These are phyloP conservation scores for Boletus tylopilopsis DNA, from an alignment of 768 basidiomycete genomes.

Conservation along the genomic window DNA sequence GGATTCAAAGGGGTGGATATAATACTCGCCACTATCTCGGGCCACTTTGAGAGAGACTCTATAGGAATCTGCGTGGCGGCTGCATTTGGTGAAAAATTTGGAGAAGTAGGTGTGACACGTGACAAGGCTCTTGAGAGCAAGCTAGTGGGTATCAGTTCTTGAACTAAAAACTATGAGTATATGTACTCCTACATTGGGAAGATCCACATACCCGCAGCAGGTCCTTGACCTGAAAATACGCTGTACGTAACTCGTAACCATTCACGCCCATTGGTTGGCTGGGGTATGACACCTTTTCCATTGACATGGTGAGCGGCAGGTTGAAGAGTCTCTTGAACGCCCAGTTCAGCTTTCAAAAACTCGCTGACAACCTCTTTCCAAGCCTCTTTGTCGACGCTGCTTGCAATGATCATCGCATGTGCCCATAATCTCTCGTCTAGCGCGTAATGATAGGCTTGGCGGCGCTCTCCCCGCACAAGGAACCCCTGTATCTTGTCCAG, in stretches of 20 bases:
- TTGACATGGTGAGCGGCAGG: constrained; percentile 10
- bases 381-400: constrained; percentile 86
- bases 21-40: constrained; percentile 82
- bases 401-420: constrained; percentile 93
- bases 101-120: constrained; percentile 56
- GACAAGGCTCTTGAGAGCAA: constrained; percentile 39
- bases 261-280: constrained; percentile 54
- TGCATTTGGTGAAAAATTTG: constrained; percentile 52
- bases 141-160: constrained; percentile 65
- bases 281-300: constrained; percentile 19
- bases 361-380: constrained; percentile 91
- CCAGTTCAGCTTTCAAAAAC: constrained; percentile 77
- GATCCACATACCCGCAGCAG: constrained; percentile 54
- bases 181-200: background rate
- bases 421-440: constrained; percentile 89
- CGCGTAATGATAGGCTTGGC: constrained; percentile 84
- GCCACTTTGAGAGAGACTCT: constrained; percentile 73
- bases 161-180: constrained; percentile 44
- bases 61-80: constrained; percentile 47
- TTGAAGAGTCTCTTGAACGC: constrained; percentile 32
- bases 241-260: constrained; percentile 79
- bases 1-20: constrained; percentile 62
- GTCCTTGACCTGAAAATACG: constrained; percentile 79
- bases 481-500: constrained; percentile 77
- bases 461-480: constrained; percentile 79